Evolutionary conservation across 805 yeast species (phyloP).

Genomic region (Priceomyces carsonii): DNA sequence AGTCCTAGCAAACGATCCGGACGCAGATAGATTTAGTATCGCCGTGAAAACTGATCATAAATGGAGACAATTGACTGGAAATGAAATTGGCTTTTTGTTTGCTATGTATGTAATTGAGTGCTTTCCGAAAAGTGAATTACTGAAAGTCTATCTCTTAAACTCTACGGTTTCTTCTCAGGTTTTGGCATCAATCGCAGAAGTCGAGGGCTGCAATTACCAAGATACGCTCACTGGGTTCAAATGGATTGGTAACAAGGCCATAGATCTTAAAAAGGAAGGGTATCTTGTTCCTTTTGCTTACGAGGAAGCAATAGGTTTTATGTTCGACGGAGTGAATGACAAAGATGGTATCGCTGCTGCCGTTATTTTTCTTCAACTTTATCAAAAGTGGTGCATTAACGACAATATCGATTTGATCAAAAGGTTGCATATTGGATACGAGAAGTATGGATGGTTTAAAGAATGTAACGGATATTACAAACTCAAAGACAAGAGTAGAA

Average conservation of each 20-base stretch:
- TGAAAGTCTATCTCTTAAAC: slow-evolving; percentile 60
- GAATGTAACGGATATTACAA: slow-evolving; percentile 86
- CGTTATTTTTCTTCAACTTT: slow-evolving; percentile 70
- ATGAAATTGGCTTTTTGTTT: slow-evolving; percentile 85
- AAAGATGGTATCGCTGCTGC: slow-evolving; percentile 92
- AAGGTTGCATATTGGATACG: slow-evolving; percentile 58
- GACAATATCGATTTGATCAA: slow-evolving; percentile 40
- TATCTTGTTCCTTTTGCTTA: slow-evolving; percentile 80
- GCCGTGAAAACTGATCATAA: slow-evolving; percentile 54
- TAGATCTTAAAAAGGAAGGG: slow-evolving; percentile 65
- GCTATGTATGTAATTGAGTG: slow-evolving; percentile 60
- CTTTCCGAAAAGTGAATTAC: slow-evolving; percentile 21
- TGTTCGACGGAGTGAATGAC: slow-evolving; percentile 83
- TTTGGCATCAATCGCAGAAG: slow-evolving; percentile 65
- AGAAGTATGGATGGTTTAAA: slow-evolving; percentile 75
- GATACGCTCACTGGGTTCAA: slow-evolving; percentile 96
- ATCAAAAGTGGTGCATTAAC: slow-evolving; percentile 48
- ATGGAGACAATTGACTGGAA: slow-evolving; percentile 88
- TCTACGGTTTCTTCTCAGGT: slow-evolving; percentile 93
- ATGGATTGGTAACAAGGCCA: slow-evolving; percentile 93
- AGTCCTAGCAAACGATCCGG: slow-evolving; percentile 93
- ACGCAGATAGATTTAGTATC: slow-evolving; percentile 90
- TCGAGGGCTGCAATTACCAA: slow-evolving; percentile 57
- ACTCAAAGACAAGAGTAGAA: slow-evolving; percentile 53
- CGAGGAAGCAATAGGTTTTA: slow-evolving; percentile 95